phyloP scores from a whole-genome alignment of 331 rosid species.

The Cydonia oblonga region DNA sequence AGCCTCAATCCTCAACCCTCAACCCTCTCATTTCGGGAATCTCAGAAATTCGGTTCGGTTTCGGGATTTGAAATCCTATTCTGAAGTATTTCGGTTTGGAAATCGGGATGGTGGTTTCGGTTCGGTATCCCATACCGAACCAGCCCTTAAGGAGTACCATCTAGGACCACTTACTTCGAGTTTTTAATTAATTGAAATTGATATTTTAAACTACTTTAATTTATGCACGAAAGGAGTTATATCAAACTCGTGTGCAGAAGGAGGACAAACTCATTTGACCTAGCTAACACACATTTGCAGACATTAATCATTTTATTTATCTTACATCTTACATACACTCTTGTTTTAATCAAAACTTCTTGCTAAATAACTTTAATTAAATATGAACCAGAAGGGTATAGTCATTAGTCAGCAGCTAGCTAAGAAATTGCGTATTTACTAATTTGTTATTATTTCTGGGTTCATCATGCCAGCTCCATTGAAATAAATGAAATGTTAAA shows the following conservation, averaged over 20 bases:
- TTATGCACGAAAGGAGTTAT: rapidly evolving
- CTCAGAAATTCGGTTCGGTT: too few relatives aligned
- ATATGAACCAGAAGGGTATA: not conserved
- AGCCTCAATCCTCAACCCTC: too few relatives aligned
- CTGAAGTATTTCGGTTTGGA: too few relatives aligned
- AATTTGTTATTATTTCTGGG: not conserved
- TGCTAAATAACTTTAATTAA: not conserved
- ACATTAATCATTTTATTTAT: not conserved
- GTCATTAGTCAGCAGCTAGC: not conserved
- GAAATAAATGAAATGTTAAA: too few relatives aligned
- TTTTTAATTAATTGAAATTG: too few relatives aligned
- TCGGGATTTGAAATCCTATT: too few relatives aligned
- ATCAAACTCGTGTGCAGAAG: not conserved
- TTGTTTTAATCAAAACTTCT: not conserved
- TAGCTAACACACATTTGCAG: not conserved
- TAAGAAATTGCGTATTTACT: not conserved
- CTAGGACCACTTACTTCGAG: not conserved
- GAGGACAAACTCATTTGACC: not conserved
- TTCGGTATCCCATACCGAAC: too few relatives aligned
- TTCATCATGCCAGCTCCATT: not conserved
- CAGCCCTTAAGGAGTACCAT: too few relatives aligned
- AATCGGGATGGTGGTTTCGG: too few relatives aligned
- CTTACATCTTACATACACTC: not conserved
- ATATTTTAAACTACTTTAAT: not conserved
- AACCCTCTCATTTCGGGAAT: too few relatives aligned